Percentiles rank a stretch among this genome's conserved stretches.
These are phyloP conservation scores for Eucalyptus decipiens DNA, from an alignment of 345 rosid genomes.

Conservation along the genomic window DNA sequence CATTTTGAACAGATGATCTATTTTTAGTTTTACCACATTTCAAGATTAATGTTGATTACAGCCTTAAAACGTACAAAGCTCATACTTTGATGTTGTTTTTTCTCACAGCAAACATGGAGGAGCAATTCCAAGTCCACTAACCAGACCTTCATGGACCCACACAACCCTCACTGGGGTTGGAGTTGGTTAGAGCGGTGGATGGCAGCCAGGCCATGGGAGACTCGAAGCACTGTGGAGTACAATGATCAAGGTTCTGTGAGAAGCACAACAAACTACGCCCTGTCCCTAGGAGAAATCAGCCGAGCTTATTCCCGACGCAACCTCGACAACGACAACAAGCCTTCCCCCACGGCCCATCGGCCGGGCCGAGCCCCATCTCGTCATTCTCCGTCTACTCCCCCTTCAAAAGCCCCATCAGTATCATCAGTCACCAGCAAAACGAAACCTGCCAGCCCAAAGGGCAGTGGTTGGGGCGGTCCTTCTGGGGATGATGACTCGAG, in stretches of 20 bases:
- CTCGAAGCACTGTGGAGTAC: conserved; percentile 19
- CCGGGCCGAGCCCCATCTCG: conserved; percentile 19
- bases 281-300: conserved; percentile 39
- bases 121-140: conserved; percentile 24
- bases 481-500: conserved; percentile 47
- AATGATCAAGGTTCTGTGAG: conserved; percentile 48
- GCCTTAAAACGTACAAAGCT: neutral
- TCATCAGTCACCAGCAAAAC: conserved; percentile 16
- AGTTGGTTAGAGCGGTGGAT: conserved; percentile 98
- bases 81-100: neutral
- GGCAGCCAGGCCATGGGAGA: conserved; percentile 80
- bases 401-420: conserved; percentile 8
- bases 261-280: conserved; percentile 34
- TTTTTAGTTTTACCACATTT: neutral
- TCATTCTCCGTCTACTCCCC: conserved; percentile 36
- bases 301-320: conserved; percentile 15
- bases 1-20: neutral
- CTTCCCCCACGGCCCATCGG: conserved; percentile 26
- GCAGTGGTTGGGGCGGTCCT: conserved; percentile 16
- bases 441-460: conserved; percentile 32
- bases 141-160: conserved; percentile 56
- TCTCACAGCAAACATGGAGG: conserved; percentile 50
- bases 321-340: conserved; percentile 10
- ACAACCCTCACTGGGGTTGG: conserved; percentile 92
- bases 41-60: neutral